Base-by-base conservation (phyloP, 352 stramenopile genomes). In the Globisporangium mamillatum region DNA sequence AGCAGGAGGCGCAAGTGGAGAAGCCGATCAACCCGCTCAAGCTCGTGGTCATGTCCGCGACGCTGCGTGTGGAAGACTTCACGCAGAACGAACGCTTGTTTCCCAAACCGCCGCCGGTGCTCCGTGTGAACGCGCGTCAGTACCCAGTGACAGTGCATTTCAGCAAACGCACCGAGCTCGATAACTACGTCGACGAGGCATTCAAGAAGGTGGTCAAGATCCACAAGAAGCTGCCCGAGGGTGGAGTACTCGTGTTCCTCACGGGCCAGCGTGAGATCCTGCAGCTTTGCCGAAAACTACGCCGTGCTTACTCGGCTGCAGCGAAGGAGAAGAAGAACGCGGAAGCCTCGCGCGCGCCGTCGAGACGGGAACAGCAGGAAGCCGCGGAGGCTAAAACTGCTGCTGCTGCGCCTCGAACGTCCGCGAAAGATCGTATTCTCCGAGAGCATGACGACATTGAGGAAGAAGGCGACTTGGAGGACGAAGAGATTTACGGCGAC, bases 101-200 rank as follows among this genome's bases (percentile, higher is more conserved):
- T 71, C 88, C 91, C 9, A 82, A 66, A 52, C 80, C 86, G 18
- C 97, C 97, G 52, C 92, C 92, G 6, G 88, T 99, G 60, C 86
- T 99, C 25, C 96, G 90, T 25, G 92, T 99, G 54, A 84, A 97
- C 36, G 95, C 95, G 27, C 86, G 98, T 64, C 98, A 98, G 71
- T 97, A 98, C 76, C 97, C 97, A 0, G 98, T 99, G 4, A 99
- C 94, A 1, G 90, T 99, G 63, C 97, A 99, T 81, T 99, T 99
- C 75, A 98, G 92, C 74, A 99, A 99, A 76, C 88, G 95, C 53
- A 99, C 98, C 1, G 97, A 99, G 69, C 76, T 99, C 61, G 86
- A 98, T 48, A 89, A 99, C 75, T 99, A 99, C 78, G 86, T 98
- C 60, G 78, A 89, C 41, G 96, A 92, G 38, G 94, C 95, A 8